Conservation (phyloP, 2,329 filamentous ascomycete species). For the Rosellinia necatrix region DNA sequence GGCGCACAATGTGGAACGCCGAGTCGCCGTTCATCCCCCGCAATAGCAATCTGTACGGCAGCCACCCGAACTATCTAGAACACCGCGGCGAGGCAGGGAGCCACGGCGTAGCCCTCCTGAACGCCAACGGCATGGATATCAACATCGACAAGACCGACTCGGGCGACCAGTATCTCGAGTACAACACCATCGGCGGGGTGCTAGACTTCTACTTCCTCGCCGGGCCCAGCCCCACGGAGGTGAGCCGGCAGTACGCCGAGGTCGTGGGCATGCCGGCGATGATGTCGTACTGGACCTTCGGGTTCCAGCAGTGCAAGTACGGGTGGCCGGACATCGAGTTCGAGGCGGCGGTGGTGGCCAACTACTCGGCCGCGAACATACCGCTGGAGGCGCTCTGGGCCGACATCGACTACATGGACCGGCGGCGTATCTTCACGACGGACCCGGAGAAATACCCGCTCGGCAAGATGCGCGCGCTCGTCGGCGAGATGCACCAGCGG, state of each 20-base stretch:
- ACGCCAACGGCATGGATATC: constrained; percentile 69
- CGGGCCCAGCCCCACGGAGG: constrained; percentile 53
- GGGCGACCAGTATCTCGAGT: constrained; percentile 67
- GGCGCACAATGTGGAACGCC: constrained; percentile 63
- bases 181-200: constrained; percentile 69
- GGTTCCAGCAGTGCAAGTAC: constrained; percentile 58
- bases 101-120: constrained; percentile 64
- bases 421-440: constrained; percentile 56
- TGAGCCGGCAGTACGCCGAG: constrained; percentile 54
- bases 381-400: constrained; percentile 65
- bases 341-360: constrained; percentile 60
- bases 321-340: constrained; percentile 59
- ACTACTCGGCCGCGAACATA: constrained; percentile 60
- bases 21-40: constrained; percentile 54
- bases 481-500: constrained; percentile 60
- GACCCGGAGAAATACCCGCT: constrained; percentile 60
- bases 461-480: constrained; percentile 60
- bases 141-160: constrained; percentile 41
- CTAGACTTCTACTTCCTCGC: constrained; percentile 63
- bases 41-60: constrained; percentile 63
- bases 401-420: constrained; percentile 59
- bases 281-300: constrained; percentile 59
- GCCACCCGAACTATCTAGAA: constrained; percentile 68
- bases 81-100: constrained; percentile 55
- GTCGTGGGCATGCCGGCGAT: constrained; percentile 55